These are phyloP conservation scores for Cornus controversa DNA, from an alignment of 148 eudicot genomes.

Conservation along the genomic window DNA sequence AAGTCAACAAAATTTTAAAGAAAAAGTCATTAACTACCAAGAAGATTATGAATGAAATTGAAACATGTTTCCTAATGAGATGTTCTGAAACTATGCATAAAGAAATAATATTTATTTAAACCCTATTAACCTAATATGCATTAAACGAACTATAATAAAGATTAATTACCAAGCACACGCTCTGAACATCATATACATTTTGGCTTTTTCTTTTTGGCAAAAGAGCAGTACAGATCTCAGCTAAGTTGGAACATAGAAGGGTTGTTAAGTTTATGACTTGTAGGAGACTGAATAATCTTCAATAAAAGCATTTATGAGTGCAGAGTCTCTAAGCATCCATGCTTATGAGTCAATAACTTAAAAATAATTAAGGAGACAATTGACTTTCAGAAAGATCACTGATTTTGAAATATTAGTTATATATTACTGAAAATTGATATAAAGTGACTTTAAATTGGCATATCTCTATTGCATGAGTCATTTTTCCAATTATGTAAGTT, in stretches of 20 bases:
- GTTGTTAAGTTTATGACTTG: not conserved
- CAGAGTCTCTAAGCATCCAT: not conserved
- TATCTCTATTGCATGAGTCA: not conserved
- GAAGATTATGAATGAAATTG: not conserved
- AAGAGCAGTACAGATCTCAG: not conserved
- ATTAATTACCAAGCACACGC: not conserved
- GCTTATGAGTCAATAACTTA: not conserved
- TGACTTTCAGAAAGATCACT: not conserved
- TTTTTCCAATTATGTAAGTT: conserved; percentile 5
- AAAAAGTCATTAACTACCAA: not conserved
- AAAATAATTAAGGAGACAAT: not conserved
- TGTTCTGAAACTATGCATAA: not conserved
- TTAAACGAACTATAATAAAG: not conserved
- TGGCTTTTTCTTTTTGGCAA: not conserved
- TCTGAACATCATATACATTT: not conserved
- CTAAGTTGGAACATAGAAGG: not conserved
- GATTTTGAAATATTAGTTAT: not conserved
- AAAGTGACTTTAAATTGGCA: not conserved
- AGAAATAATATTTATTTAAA: not conserved
- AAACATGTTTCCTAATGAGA: not conserved
- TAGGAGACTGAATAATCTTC: not conserved
- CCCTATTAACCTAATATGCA: not conserved
- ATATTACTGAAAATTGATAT: not conserved
- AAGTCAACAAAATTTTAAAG: not conserved
- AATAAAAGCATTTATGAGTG: not conserved